Conservation (phyloP, 2,329 filamentous ascomycete genomes). For the Aspergillus puulaauensis region DNA sequence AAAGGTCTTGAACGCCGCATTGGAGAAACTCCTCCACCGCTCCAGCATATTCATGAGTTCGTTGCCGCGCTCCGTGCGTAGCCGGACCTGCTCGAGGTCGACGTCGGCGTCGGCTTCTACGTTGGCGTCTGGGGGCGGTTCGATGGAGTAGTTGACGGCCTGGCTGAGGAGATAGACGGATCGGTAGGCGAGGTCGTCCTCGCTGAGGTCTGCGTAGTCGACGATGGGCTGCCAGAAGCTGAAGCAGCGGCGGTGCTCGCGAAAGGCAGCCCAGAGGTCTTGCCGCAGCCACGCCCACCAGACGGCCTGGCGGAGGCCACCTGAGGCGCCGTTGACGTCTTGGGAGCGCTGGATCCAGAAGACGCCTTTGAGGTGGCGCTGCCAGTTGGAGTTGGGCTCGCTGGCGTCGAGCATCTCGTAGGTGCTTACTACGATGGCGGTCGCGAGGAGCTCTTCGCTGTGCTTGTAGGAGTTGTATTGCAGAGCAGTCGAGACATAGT, state of each 20-base stretch:
- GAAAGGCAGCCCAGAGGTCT: slow-evolving; percentile 64
- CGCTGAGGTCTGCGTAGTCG: background rate
- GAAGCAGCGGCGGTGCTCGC: slow-evolving; percentile 56
- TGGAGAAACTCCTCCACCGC: background rate
- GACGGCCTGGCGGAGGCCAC: slow-evolving; percentile 56
- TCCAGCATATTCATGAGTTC: background rate
- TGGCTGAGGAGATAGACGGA: background rate
- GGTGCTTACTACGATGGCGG: slow-evolving; percentile 60
- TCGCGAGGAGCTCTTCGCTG: slow-evolving; percentile 59
- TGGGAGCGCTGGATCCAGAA: slow-evolving; percentile 68
- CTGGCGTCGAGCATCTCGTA: slow-evolving; percentile 63
- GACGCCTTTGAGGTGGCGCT: slow-evolving; percentile 62
- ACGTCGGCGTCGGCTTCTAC: background rate
- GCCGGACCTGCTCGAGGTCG: background rate
- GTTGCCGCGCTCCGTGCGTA: background rate
- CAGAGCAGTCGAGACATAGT: slow-evolving; percentile 61
- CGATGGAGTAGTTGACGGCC: background rate
- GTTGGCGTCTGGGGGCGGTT: background rate
- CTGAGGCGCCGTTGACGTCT: slow-evolving; percentile 59
- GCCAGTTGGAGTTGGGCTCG: slow-evolving; percentile 56
- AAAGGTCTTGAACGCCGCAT: background rate
- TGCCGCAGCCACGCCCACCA: slow-evolving; percentile 69
- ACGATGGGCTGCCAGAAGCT: slow-evolving; percentile 51
- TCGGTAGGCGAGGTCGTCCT: background rate
- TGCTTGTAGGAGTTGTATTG: slow-evolving; percentile 58